A percentile compares a stretch with the other conserved stretches of the same genome.
These are phyloP conservation scores for Sarocladium strictum DNA, from an alignment of 2,329 filamentous ascomycete species.

Conservation along the genomic window DNA sequence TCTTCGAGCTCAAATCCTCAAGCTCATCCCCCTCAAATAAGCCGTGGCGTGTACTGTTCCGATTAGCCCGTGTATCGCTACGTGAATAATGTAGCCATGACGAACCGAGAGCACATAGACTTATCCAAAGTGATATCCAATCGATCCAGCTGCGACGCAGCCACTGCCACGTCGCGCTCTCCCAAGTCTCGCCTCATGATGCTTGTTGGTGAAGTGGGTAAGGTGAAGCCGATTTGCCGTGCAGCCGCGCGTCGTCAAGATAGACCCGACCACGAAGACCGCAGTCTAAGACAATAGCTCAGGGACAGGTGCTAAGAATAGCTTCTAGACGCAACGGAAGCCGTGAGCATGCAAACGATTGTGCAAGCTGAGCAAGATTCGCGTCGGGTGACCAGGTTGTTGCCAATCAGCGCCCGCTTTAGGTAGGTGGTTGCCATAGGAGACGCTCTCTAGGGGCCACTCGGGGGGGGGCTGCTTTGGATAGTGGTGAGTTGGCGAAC, in stretches of 20 bases:
- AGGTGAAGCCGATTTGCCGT: neutral
- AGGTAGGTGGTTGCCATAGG: slow-evolving; percentile 5
- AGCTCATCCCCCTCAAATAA: slow-evolving; percentile 5
- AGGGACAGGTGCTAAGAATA: neutral
- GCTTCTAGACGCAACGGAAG: no score
- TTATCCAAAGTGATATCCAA: neutral
- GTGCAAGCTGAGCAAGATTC: no score
- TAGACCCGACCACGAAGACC: no score
- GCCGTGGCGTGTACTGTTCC: neutral
- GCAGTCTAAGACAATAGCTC: no score
- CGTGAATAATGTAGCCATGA: neutral
- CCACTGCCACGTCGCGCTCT: neutral
- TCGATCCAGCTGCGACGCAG: neutral
- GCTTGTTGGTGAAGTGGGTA: neutral
- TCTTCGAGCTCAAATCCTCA: neutral
- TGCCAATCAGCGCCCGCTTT: neutral
- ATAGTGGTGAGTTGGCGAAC: no score
- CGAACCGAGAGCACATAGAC: neutral
- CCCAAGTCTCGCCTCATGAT: slow-evolving; percentile 3
- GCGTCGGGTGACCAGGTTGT: no score
- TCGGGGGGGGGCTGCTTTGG: no score
- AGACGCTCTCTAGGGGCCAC: neutral
- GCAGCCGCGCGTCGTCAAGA: neutral
- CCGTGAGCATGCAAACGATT: no score
- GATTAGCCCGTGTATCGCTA: neutral